Conservation (phyloP, 306 rosid genomes). For the Prunus persica region Prunus_persica_NCBIv2 NC_034014.1:24874501-24875000, state of each 20-base stretch:
- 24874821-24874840: constrained; percentile 26
- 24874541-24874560: background rate
- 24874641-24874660: constrained; percentile 2
- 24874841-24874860: constrained; percentile 27
- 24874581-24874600: background rate
- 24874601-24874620: background rate
- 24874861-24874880: constrained; percentile 12
- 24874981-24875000: background rate
- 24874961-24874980: background rate
- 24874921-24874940: constrained; percentile 2
- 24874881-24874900: background rate
- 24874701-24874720: background rate
- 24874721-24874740: constrained; percentile 11
- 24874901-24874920: background rate
- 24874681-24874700: constrained; percentile 25
- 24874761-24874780: constrained; percentile 21
- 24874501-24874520: background rate
- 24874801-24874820: constrained; percentile 7
- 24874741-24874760: constrained; percentile 24
- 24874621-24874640: constrained; percentile 3
- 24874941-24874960: constrained; percentile 9
- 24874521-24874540: background rate
- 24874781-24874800: constrained; percentile 6
- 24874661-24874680: constrained; percentile 37
- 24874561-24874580: background rate